Evolutionary conservation across 306 rosid species (phyloP).

Genomic region (Myrica gale): DNA sequence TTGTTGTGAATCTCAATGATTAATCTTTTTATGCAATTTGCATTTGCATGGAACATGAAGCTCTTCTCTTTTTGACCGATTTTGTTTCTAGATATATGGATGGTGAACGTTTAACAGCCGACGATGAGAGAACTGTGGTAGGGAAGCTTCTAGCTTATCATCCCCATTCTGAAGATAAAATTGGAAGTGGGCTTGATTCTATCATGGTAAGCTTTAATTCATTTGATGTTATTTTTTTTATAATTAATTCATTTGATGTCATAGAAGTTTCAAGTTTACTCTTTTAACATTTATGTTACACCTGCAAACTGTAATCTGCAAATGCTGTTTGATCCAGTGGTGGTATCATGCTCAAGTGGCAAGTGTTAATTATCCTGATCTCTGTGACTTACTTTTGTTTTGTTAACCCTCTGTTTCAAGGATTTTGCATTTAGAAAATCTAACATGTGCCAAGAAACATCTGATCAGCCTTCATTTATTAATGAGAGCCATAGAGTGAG

Average conservation of each 20-base stretch:
- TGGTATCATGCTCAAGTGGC: not conserved
- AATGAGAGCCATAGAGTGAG: not conserved
- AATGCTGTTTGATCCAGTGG: not conserved
- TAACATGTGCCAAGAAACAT: too few relatives aligned
- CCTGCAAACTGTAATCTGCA: not conserved
- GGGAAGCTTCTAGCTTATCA: conserved; percentile 73
- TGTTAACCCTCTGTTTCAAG: not conserved
- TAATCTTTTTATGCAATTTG: not conserved
- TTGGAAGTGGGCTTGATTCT: conserved; percentile 83
- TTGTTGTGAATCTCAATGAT: not conserved
- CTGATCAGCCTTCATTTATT: not conserved
- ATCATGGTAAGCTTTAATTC: conserved; percentile 54
- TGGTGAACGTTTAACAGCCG: conserved; percentile 51
- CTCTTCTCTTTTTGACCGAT: not conserved
- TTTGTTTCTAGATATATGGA: conserved; percentile 53
- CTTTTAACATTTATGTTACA: not conserved
- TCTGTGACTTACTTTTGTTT: not conserved
- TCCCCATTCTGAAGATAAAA: conserved; percentile 78
- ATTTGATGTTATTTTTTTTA: not conserved
- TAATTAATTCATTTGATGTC: not conserved
- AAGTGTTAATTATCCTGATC: not conserved
- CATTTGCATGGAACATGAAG: not conserved
- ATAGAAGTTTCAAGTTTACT: not conserved
- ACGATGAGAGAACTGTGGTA: conserved; percentile 63
- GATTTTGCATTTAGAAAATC: not conserved